Base-by-base conservation (phyloP, 2,329 filamentous ascomycete species). In the Claviceps pusilla region DNA sequence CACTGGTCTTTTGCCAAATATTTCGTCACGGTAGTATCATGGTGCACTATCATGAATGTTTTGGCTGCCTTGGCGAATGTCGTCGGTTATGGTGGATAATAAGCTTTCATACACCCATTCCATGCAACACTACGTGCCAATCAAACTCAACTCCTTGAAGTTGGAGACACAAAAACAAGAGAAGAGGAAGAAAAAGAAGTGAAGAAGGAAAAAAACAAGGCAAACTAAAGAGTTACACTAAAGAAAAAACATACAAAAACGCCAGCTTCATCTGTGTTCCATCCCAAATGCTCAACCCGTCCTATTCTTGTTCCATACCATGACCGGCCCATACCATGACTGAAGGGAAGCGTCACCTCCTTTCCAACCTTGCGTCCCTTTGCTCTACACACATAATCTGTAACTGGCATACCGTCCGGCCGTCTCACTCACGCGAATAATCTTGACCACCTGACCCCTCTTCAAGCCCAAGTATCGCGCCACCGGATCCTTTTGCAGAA, bases 401-500 rank as follows among this genome's bases (percentile, higher is more conserved):
- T 98, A 98, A 79, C 89, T 95, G 50, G 93, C 93, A 72, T 98
- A 98, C 53, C 93, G 79, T 57, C 93, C 93, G 14, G 93, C 93
- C 54, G 93, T 98, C 76, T 97, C 93, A 66, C 85, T 90, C 69
- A 86, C 90, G 60, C 93, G 79, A 64, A 98, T 96, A 64, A 98
- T 98, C 80, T 98, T 98, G 64, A 98, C 93, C 3, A 98, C 90
- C 71, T 96, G 87, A 3, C 90, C 89, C 66, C 90, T 80, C 74
- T 87, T 86, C 67, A 98, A 74, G 12, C 93, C 93, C 54, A 96
- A 74, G 69, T 97, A 98, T 63, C 86, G 84, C 31, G 93, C 88
- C 52, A 98, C 89, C 3, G 93, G 93, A 68, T 98, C 93, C 61
- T 87, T 87, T 60, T 87, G 80, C 69, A 95, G 81, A 63, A 98